Evolutionary conservation across 768 basidiomycete genomes (phyloP).

Genomic region (Amyloporia xantha): DNA sequence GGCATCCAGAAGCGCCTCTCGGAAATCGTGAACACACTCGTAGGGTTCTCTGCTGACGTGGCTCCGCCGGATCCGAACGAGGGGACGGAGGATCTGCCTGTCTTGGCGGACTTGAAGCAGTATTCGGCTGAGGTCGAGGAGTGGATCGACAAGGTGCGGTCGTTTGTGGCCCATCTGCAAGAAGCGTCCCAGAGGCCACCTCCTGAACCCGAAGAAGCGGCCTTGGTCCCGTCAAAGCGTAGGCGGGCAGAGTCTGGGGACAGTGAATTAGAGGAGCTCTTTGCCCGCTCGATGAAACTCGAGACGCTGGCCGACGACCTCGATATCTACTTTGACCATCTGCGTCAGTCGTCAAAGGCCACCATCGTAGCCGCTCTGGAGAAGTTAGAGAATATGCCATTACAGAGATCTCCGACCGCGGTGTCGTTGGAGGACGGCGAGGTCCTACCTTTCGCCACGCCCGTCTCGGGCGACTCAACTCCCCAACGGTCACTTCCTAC

Average conservation of each 20-base stretch:
- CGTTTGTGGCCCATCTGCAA: neutral
- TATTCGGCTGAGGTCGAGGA: neutral
- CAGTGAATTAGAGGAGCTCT: neutral
- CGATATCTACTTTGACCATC: neutral
- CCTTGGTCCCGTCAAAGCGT: neutral
- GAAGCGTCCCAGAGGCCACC: neutral
- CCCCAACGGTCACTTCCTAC: no score
- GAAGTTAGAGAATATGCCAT: neutral
- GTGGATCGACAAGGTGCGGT: neutral
- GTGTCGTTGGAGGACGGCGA: constrained; percentile 5
- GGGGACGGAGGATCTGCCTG: neutral
- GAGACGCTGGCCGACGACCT: neutral
- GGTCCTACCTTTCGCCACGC: constrained; percentile 2
- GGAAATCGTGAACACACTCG: constrained; percentile 7
- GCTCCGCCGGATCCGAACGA: neutral
- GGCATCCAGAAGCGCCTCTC: constrained; percentile 4
- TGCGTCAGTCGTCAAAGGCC: neutral
- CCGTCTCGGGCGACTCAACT: no score
- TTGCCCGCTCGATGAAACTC: neutral
- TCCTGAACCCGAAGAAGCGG: constrained; percentile 3
- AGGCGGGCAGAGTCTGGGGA: neutral
- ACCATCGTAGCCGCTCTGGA: neutral
- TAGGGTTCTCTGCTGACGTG: neutral
- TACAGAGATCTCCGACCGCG: neutral
- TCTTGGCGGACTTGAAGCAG: neutral